Percentiles rank a stretch among this genome's conserved stretches.
phyloP scores from a whole-genome alignment of 305 asterid genomes.

The Rubia balearica region DNA sequence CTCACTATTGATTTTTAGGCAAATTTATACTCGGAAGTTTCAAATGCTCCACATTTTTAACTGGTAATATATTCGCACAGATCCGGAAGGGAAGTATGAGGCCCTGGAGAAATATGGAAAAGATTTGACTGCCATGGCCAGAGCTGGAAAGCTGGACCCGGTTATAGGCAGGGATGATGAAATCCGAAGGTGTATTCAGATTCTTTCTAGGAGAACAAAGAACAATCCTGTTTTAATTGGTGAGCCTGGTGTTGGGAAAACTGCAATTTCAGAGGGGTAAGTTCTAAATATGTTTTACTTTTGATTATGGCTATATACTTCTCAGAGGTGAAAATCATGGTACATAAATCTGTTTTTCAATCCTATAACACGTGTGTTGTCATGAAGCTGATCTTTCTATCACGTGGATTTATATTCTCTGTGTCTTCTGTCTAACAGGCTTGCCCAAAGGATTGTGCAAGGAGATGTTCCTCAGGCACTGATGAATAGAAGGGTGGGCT shows the following conservation, averaged over 20 bases:
- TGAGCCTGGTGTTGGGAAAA: conserved; percentile 88
- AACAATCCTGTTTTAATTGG: conserved; percentile 85
- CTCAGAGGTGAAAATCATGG: neutral
- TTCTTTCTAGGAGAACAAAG: conserved; percentile 78
- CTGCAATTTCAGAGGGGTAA: conserved; percentile 44
- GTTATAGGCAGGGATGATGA: conserved; percentile 89
- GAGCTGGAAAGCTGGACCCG: conserved; percentile 81
- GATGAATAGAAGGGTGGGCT: conserved; percentile 68
- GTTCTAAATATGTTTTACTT: neutral
- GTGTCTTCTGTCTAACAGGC: conserved; percentile 32
- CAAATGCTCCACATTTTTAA: conserved; percentile 13
- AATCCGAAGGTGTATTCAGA: conserved; percentile 65
- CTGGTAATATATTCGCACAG: conserved; percentile 30
- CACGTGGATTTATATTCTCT: neutral
- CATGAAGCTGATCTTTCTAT: neutral
- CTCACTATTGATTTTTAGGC: neutral
- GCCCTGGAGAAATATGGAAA: conserved; percentile 85
- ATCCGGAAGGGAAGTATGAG: conserved; percentile 92
- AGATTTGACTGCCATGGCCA: conserved; percentile 93
- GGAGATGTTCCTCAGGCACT: conserved; percentile 91
- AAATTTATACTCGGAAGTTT: neutral
- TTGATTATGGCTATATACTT: neutral
- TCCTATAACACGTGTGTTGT: neutral
- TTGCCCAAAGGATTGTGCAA: conserved; percentile 81
- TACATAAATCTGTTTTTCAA: neutral